Evolutionary conservation across 164 flowering plant species (phyloP).

Genomic region (Buxus sempervirens): DNA sequence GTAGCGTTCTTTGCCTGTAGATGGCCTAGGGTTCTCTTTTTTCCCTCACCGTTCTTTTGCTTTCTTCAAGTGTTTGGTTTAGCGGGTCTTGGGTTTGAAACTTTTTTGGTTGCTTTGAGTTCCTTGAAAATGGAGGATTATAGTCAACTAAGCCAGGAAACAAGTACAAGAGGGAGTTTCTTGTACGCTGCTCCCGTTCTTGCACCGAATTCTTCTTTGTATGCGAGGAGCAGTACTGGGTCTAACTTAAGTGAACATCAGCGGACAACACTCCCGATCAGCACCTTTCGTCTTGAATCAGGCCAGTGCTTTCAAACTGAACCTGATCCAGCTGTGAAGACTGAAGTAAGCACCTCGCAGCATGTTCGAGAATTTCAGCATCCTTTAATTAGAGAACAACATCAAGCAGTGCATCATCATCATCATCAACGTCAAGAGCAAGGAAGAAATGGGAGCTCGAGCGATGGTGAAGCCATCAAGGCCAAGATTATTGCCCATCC

Average conservation of each 20-base stretch:
- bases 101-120: constrained; percentile 10
- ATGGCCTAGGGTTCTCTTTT: neutral
- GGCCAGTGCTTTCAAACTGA: constrained; percentile 33
- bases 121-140: constrained; percentile 45
- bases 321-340: constrained; percentile 35
- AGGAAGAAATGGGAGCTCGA: constrained; percentile 17
- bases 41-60: neutral
- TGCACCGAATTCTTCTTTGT: constrained; percentile 34
- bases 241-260: constrained; percentile 11
- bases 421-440: constrained; percentile 16
- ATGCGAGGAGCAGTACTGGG: constrained; percentile 28
- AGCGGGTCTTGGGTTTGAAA: no score
- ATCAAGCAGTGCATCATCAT: constrained; percentile 6
- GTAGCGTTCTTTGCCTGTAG: neutral
- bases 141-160: constrained; percentile 31
- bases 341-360: constrained; percentile 39
- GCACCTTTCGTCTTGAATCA: constrained; percentile 38
- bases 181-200: constrained; percentile 31
- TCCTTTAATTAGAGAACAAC: constrained; percentile 25
- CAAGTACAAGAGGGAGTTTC: constrained; percentile 43
- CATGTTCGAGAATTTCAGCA: constrained; percentile 32
- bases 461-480: constrained; percentile 64
- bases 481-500: constrained; percentile 90
- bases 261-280: constrained; percentile 20
- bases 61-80: neutral